phyloP scores from a whole-genome alignment of 1,284 basidiomycete species.

The Malassezia japonica region DNA sequence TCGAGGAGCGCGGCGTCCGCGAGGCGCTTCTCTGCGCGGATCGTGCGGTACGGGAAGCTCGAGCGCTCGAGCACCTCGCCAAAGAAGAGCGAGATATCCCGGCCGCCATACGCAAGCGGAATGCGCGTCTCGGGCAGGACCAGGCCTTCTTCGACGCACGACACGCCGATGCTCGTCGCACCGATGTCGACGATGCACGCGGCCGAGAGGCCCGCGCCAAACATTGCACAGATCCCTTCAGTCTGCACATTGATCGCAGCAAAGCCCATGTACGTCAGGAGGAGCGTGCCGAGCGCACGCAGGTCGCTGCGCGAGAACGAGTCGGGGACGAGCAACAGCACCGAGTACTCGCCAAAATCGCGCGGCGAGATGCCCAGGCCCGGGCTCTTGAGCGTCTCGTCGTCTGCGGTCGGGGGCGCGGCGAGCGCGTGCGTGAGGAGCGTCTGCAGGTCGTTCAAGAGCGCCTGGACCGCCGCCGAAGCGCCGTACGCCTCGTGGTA shows the following conservation, averaged over 20 bases:
- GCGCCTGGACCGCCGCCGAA: constrained; percentile 26
- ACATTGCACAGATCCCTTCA: constrained; percentile 81
- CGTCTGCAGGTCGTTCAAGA: constrained; percentile 34
- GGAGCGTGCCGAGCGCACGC: constrained; percentile 64
- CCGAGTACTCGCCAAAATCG: constrained; percentile 55
- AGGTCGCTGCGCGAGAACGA: constrained; percentile 77
- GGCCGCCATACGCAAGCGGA: constrained; percentile 75
- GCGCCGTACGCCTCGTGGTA: constrained; percentile 37
- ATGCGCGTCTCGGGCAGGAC: constrained; percentile 80
- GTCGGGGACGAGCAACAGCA: constrained; percentile 84
- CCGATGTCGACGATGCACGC: constrained; percentile 95
- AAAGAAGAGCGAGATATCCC: constrained; percentile 84
- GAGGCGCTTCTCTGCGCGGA: constrained; percentile 52
- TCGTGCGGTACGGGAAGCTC: constrained; percentile 75
- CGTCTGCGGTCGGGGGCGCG: constrained; percentile 26
- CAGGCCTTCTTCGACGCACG: constrained; percentile 90
- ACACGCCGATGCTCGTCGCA: constrained; percentile 69
- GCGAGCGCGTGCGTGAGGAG: constrained; percentile 39
- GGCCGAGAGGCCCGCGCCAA: constrained; percentile 84
- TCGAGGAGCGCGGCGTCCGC: constrained; percentile 36
- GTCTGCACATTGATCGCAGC: constrained; percentile 39
- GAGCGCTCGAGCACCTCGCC: constrained; percentile 69
- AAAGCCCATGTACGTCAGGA: constrained; percentile 66
- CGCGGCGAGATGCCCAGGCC: constrained; percentile 38
- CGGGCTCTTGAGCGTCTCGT: constrained; percentile 18